Evolutionary conservation across 192 early-diverging fungal genomes (phyloP).

Genomic region (Podila horticola): DNA sequence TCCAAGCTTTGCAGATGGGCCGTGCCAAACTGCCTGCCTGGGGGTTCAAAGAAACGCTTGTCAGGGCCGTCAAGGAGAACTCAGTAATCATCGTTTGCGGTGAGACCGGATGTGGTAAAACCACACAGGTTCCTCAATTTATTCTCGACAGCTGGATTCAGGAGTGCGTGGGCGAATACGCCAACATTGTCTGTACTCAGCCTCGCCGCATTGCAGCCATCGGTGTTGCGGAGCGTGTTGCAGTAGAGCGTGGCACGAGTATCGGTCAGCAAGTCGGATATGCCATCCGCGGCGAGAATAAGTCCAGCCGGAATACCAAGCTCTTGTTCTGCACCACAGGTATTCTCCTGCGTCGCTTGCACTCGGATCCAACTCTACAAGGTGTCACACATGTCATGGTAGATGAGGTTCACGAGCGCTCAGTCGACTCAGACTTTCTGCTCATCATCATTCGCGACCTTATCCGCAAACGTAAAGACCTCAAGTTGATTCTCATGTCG

Average conservation of each 20-base stretch:
- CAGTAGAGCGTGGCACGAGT: slow-evolving; percentile 69
- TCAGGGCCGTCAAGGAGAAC: slow-evolving; percentile 65
- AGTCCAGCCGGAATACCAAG: slow-evolving; percentile 64
- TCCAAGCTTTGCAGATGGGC: slow-evolving; percentile 52
- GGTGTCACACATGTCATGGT: slow-evolving; percentile 81
- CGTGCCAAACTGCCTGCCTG: slow-evolving; percentile 71
- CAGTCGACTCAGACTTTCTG: slow-evolving; percentile 82
- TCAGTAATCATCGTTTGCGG: slow-evolving; percentile 75
- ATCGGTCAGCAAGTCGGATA: slow-evolving; percentile 58
- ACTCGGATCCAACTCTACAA: slow-evolving; percentile 65
- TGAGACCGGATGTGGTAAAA: slow-evolving; percentile 79
- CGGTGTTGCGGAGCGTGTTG: slow-evolving; percentile 64
- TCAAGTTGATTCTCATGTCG: slow-evolving; percentile 91
- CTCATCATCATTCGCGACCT: slow-evolving; percentile 79
- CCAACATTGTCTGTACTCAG: slow-evolving; percentile 88
- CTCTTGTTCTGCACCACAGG: slow-evolving; percentile 79
- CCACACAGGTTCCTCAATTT: slow-evolving; percentile 88
- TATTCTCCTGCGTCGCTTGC: slow-evolving; percentile 76
- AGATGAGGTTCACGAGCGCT: slow-evolving; percentile 91
- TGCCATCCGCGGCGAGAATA: slow-evolving; percentile 76
- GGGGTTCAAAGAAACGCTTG: slow-evolving; percentile 66
- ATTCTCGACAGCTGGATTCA: slow-evolving; percentile 78
- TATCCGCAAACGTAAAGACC: slow-evolving; percentile 62
- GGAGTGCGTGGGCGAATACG: slow-evolving; percentile 34
- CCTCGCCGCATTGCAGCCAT: slow-evolving; percentile 84